Percentiles rank a stretch among this genome's conserved stretches.
phyloP scores from a whole-genome alignment of 345 rosid genomes.

The Citrus hindsii region DNA sequence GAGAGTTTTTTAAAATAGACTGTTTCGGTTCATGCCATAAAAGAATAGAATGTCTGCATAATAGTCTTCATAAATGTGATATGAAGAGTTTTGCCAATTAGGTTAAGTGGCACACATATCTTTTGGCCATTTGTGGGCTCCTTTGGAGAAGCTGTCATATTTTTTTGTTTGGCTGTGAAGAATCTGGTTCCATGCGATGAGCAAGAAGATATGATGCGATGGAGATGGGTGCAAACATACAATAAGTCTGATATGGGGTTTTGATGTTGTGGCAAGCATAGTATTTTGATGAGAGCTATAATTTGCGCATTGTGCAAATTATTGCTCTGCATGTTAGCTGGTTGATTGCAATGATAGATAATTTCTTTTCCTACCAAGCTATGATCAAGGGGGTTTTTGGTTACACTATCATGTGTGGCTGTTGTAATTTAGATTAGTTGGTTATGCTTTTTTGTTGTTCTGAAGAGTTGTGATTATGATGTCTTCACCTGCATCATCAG shows the following conservation, averaged over 20 bases:
- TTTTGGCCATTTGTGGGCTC: constrained; percentile 10
- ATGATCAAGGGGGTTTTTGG: constrained; percentile 18
- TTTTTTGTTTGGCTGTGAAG: constrained; percentile 6
- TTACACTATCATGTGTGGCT: background rate
- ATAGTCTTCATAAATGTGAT: constrained; percentile 1
- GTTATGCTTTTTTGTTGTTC: background rate
- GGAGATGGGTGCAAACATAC: background rate
- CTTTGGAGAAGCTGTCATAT: constrained; percentile 5
- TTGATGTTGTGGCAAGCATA: background rate
- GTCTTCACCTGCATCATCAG: background rate
- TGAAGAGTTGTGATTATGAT: constrained; percentile 3
- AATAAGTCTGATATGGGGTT: background rate
- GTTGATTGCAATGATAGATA: constrained; percentile 8
- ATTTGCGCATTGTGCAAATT: background rate
- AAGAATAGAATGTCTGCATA: constrained; percentile 16
- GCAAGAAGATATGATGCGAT: background rate
- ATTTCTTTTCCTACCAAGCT: background rate
- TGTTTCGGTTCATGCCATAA: constrained; percentile 13
- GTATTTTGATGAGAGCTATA: background rate
- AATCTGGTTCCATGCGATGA: constrained; percentile 4
- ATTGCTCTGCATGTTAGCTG: background rate
- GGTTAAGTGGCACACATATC: background rate
- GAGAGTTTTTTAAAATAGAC: constrained; percentile 9
- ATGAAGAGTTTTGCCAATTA: constrained; percentile 10
- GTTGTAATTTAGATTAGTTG: constrained; percentile 1